Conservation (phyloP, 202 grass and related monocot species). For the Setaria italica region DNA sequence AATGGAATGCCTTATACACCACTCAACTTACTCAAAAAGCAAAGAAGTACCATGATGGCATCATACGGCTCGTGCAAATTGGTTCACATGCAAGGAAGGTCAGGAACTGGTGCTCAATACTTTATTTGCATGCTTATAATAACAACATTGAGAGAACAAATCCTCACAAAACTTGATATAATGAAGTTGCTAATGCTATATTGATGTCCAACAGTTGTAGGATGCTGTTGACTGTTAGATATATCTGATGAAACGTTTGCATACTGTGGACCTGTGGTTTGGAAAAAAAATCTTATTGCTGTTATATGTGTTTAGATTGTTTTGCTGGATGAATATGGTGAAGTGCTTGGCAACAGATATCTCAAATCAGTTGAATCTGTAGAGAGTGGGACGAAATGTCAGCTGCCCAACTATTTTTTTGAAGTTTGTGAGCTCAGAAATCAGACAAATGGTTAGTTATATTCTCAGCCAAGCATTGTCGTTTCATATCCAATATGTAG, state of each 20-base stretch:
- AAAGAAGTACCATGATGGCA: slow-evolving; percentile 84
- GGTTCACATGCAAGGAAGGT: slow-evolving; percentile 70
- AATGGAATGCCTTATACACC: slow-evolving; percentile 82
- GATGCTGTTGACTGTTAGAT: slow-evolving; percentile 11
- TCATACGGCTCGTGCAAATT: slow-evolving; percentile 55
- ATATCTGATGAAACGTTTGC: slow-evolving; percentile 8
- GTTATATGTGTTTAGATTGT: slow-evolving; percentile 55
- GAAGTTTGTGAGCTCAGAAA: slow-evolving; percentile 58
- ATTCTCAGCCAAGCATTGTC: background rate
- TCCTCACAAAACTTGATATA: background rate
- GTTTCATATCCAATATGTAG: background rate
- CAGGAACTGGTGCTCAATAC: slow-evolving; percentile 9
- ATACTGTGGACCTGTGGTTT: background rate
- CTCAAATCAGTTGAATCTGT: slow-evolving; percentile 78
- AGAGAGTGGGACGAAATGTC: slow-evolving; percentile 58
- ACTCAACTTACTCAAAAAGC: slow-evolving; percentile 77
- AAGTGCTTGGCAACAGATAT: slow-evolving; percentile 58
- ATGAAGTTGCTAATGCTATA: slow-evolving; percentile 11
- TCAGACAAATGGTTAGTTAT: slow-evolving; percentile 55
- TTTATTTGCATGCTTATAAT: slow-evolving; percentile 32
- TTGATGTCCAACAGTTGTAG: slow-evolving; percentile 11
- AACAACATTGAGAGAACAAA: background rate
- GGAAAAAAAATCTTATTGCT: background rate
- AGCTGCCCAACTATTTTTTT: slow-evolving; percentile 67
- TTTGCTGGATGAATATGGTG: slow-evolving; percentile 72